Percentiles rank a stretch among this genome's conserved stretches.
phyloP scores from a whole-genome alignment of 805 yeast species.

The Candida berthetii region DNA sequence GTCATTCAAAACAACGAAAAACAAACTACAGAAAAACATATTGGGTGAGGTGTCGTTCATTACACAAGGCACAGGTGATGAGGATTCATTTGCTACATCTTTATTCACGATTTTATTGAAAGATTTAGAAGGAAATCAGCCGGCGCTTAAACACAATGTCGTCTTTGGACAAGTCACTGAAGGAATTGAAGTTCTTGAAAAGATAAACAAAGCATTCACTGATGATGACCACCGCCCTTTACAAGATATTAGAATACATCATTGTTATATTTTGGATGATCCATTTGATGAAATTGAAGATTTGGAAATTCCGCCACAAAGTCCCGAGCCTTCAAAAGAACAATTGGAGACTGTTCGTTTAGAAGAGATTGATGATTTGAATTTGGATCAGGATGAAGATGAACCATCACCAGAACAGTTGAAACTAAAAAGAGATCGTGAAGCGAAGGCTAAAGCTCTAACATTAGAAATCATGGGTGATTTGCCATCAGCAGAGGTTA shows the following conservation, averaged over 20 bases:
- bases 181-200: constrained; percentile 40
- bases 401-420: constrained; percentile 21
- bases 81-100: constrained; percentile 23
- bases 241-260: constrained; percentile 45
- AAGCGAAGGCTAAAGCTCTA: constrained; percentile 47
- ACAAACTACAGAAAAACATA: constrained; percentile 17
- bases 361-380: constrained; percentile 14
- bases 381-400: constrained; percentile 16
- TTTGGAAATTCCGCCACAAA: constrained; percentile 15
- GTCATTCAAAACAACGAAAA: constrained; percentile 14
- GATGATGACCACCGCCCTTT: constrained; percentile 37
- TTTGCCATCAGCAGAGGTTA: constrained; percentile 47
- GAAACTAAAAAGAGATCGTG: constrained; percentile 21
- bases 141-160: constrained; percentile 8
- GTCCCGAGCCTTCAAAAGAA: constrained; percentile 30
- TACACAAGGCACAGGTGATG: constrained; percentile 3
- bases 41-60: constrained; percentile 30
- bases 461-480: constrained; percentile 63
- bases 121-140: constrained; percentile 16
- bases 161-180: constrained; percentile 49
- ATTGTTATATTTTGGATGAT: constrained; percentile 44
- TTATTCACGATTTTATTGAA: constrained; percentile 30
- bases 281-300: constrained; percentile 38
- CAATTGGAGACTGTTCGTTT: constrained; percentile 27
- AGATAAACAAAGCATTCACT: constrained; percentile 30